Percentiles rank a stretch among this genome's conserved stretches.
Conservation (phyloP, 148 eudicot species). For the Diospyros kaki region DNA sequence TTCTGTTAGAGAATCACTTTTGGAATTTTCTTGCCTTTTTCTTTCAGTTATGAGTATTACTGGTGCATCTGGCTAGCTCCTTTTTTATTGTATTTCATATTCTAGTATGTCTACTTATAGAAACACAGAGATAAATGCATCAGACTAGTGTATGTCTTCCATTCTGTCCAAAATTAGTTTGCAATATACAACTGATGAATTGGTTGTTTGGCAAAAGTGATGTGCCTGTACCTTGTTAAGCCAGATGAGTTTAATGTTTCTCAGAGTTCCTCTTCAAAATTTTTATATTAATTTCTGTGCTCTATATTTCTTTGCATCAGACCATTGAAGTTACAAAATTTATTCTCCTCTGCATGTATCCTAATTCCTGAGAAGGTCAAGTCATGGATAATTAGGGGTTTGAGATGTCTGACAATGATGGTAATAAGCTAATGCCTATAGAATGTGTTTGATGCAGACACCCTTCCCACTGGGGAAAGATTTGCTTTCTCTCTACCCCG, state of each 20-base stretch:
- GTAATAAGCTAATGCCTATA: background rate
- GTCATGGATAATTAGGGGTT: background rate
- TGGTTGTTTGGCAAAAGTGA: background rate
- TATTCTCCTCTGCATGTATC: background rate
- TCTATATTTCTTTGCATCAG: background rate
- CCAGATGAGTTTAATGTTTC: background rate
- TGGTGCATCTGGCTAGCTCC: background rate
- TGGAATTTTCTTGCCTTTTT: background rate
- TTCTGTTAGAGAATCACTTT: background rate
- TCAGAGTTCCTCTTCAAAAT: too few relatives aligned
- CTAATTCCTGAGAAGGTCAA: background rate
- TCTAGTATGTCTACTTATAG: too few relatives aligned
- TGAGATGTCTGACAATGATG: background rate
- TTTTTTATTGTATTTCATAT: background rate
- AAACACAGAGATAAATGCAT: too few relatives aligned
- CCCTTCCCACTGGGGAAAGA: constrained; percentile 97
- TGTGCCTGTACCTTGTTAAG: background rate
- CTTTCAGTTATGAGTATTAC: background rate
- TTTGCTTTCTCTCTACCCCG: constrained; percentile 84
- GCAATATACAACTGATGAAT: background rate
- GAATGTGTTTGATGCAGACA: constrained; percentile 49
- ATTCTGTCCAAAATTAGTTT: background rate
- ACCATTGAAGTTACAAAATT: background rate
- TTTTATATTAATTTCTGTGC: too few relatives aligned
- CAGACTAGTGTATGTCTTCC: background rate